Conservation (phyloP, 352 stramenopile species). For the Phytophthora sp. region DNA sequence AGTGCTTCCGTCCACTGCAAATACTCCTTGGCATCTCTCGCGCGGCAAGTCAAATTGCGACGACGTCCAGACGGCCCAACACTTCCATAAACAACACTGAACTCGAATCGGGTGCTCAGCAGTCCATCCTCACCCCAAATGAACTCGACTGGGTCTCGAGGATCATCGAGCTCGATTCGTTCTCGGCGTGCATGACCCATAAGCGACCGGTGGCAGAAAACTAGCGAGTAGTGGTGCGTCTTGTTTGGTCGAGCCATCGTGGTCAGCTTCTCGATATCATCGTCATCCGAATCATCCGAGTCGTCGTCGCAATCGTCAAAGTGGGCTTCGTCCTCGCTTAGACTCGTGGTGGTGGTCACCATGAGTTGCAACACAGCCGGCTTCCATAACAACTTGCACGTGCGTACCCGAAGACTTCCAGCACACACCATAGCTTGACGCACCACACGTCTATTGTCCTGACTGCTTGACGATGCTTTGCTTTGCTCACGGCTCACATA, state of each 20-base stretch:
- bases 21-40: slow-evolving; percentile 37
- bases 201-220: slow-evolving; percentile 35
- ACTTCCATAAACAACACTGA: slow-evolving; percentile 33
- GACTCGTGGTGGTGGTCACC: slow-evolving; percentile 29
- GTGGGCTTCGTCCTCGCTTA: slow-evolving; percentile 25
- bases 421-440: slow-evolving; percentile 27
- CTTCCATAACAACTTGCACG: slow-evolving; percentile 46
- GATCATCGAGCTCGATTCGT: slow-evolving; percentile 30
- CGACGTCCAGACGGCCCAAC: slow-evolving; percentile 14
- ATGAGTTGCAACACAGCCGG: slow-evolving; percentile 34
- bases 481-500: slow-evolving; percentile 3
- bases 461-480: slow-evolving; percentile 6
- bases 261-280: slow-evolving; percentile 31
- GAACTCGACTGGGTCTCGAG: slow-evolving; percentile 21
- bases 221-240: slow-evolving; percentile 36
- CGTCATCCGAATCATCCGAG: slow-evolving; percentile 24
- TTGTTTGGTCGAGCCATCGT: slow-evolving; percentile 31
- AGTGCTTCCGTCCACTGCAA: slow-evolving; percentile 38
- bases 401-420: slow-evolving; percentile 35
- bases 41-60: slow-evolving; percentile 27
- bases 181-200: slow-evolving; percentile 34
- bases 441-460: slow-evolving; percentile 26
- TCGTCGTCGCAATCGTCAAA: slow-evolving; percentile 32
- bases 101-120: slow-evolving; percentile 40
- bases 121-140: slow-evolving; percentile 29